These are phyloP conservation scores for Spiraea crenata DNA, from an alignment of 331 rosid species.

Conservation along the genomic window DNA sequence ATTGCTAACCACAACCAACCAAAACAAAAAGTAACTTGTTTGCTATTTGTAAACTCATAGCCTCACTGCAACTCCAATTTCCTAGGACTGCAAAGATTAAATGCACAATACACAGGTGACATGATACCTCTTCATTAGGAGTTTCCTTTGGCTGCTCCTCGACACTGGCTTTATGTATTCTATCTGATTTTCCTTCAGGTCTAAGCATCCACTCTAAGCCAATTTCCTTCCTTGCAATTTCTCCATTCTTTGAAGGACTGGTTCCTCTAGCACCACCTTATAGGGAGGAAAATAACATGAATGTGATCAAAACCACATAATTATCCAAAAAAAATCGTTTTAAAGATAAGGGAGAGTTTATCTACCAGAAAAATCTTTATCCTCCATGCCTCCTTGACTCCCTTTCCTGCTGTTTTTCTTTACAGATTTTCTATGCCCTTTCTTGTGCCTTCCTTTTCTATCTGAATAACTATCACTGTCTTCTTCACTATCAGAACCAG, in stretches of 20 bases:
- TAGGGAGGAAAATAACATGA: neutral
- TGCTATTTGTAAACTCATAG: neutral
- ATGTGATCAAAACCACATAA: conserved; percentile 3
- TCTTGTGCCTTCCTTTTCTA: conserved; percentile 12
- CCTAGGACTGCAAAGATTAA: neutral
- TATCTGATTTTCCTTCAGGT: conserved; percentile 48
- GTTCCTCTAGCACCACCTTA: conserved; percentile 26
- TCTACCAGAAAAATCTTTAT: conserved; percentile 27
- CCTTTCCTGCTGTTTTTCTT: conserved; percentile 31
- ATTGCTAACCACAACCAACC: conserved; percentile 4
- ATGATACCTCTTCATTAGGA: conserved; percentile 54
- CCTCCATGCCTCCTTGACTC: conserved; percentile 16
- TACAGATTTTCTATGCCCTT: conserved; percentile 20
- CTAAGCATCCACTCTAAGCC: conserved; percentile 97
- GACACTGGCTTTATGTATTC: conserved; percentile 31
- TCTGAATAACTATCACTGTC: conserved; percentile 2
- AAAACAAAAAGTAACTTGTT: neutral
- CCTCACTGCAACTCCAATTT: neutral
- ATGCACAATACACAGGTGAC: neutral
- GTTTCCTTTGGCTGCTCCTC: conserved; percentile 44
- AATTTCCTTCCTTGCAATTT: conserved; percentile 69
- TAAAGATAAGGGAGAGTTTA: neutral
- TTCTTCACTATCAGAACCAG: conserved; percentile 16
- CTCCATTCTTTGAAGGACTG: conserved; percentile 39
- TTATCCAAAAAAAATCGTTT: neutral